Evolutionary conservation across 2,329 filamentous ascomycete genomes (phyloP).

Genomic region (Penicillium sp.): DNA sequence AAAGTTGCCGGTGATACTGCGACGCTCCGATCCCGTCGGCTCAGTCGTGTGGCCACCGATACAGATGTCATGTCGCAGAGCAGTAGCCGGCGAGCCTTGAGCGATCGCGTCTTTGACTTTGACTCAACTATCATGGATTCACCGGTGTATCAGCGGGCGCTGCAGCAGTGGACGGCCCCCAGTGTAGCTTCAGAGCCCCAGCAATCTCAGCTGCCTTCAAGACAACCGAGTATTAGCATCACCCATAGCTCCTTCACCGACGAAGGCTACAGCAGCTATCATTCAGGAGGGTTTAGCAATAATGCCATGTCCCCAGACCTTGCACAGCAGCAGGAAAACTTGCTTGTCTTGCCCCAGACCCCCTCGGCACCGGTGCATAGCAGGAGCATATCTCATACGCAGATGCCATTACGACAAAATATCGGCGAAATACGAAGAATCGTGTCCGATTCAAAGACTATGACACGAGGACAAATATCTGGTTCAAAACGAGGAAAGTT

Average conservation of each 20-base stretch:
- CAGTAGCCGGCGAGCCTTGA: constrained; percentile 27
- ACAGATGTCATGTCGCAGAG: constrained; percentile 28
- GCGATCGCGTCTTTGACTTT: constrained; percentile 37
- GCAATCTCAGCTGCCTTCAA: background rate
- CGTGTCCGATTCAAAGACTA: constrained; percentile 11
- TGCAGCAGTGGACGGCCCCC: background rate
- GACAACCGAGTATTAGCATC: constrained; percentile 3
- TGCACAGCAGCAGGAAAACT: constrained; percentile 7
- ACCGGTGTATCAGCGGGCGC: constrained; percentile 2
- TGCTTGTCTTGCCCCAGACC: constrained; percentile 15
- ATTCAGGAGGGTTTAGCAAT: constrained; percentile 16
- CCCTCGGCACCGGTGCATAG: constrained; percentile 16
- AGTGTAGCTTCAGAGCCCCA: background rate
- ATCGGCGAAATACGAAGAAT: constrained; percentile 14
- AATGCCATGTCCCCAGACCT: constrained; percentile 11
- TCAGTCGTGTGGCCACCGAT: constrained; percentile 27
- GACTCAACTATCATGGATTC: constrained; percentile 31
- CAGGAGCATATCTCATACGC: constrained; percentile 14
- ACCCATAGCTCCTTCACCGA: constrained; percentile 25
- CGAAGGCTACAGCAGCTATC: constrained; percentile 31
- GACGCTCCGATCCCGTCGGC: constrained; percentile 34
- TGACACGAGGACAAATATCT: constrained; percentile 1
- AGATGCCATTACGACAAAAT: constrained; percentile 10
- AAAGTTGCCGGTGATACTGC: constrained; percentile 41
- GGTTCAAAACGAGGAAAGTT: constrained; percentile 8